phyloP scores from a whole-genome alignment of 2,329 filamentous ascomycete genomes.

The Fusarium hostae region DNA sequence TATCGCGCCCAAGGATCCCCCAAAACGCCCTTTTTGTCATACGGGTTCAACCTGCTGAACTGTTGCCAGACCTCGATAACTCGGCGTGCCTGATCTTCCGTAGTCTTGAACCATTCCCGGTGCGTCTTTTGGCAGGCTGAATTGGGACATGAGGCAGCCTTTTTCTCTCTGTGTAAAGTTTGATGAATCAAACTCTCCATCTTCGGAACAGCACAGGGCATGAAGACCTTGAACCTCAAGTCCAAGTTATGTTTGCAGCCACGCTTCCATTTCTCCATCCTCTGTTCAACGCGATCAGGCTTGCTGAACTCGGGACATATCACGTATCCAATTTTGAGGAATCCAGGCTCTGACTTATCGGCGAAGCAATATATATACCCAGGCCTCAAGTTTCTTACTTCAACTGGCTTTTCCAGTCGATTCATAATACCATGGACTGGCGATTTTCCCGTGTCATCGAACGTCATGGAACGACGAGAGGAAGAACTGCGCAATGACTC shows the following conservation, averaged over 20 bases:
- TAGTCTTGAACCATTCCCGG: constrained; percentile 20
- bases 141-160: neutral
- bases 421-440: neutral
- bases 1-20: neutral
- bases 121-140: neutral
- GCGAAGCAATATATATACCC: constrained; percentile 26
- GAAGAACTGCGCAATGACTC: neutral
- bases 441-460: neutral
- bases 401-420: neutral
- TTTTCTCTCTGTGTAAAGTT: neutral
- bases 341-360: neutral
- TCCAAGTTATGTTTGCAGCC: neutral
- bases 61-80: neutral
- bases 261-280: rapidly evolving
- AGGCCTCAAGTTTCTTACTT: rapidly evolving
- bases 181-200: constrained; percentile 9
- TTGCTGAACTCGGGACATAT: neutral
- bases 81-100: neutral
- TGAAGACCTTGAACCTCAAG: neutral
- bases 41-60: constrained; percentile 2
- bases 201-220: neutral
- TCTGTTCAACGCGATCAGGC: rapidly evolving
- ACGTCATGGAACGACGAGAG: neutral
- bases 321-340: constrained; percentile 19
- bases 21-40: neutral